Conservation (phyloP, 768 basidiomycete genomes). For the Mycena belliarum region DNA sequence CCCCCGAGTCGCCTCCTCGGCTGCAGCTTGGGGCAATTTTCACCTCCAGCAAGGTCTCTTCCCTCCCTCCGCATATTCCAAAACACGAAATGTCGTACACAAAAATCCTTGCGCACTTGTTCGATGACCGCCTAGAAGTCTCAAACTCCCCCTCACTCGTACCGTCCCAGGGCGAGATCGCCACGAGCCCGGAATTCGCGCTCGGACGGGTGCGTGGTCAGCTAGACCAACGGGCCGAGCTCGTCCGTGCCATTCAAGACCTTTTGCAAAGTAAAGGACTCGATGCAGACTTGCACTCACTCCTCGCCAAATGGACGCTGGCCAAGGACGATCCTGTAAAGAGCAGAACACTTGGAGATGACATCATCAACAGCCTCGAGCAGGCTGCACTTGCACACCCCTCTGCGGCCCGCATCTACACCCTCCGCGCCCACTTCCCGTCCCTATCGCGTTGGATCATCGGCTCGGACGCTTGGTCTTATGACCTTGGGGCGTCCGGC, state of each 20-base stretch:
- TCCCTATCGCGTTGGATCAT: slow-evolving; percentile 91
- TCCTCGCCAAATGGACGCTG: slow-evolving; percentile 80
- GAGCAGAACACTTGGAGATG: slow-evolving; percentile 57
- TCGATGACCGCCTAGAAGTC: slow-evolving; percentile 77
- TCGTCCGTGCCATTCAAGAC: slow-evolving; percentile 63
- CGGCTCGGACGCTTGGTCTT: slow-evolving; percentile 97
- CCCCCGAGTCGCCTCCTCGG: slow-evolving; percentile 38
- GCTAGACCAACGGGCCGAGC: slow-evolving; percentile 69
- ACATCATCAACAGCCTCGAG: slow-evolving; percentile 55
- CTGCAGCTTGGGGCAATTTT: slow-evolving; percentile 50
- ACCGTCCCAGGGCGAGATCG: slow-evolving; percentile 64
- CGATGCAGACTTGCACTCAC: slow-evolving; percentile 59
- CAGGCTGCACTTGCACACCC: slow-evolving; percentile 39
- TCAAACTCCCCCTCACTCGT: slow-evolving; percentile 82
- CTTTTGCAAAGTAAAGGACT: slow-evolving; percentile 57
- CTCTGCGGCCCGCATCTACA: slow-evolving; percentile 56
- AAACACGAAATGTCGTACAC: slow-evolving; percentile 91
- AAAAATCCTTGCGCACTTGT: slow-evolving; percentile 81
- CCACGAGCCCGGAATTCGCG: slow-evolving; percentile 94
- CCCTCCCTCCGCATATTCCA: slow-evolving; percentile 66
- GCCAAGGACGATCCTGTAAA: slow-evolving; percentile 69
- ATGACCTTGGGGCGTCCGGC: slow-evolving; percentile 94
- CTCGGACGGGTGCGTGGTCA: slow-evolving; percentile 88
- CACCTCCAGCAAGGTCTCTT: slow-evolving; percentile 24
- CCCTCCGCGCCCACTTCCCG: slow-evolving; percentile 62